These are phyloP conservation scores for Comarum palustre DNA, from an alignment of 306 rosid species.

Conservation along the genomic window DNA sequence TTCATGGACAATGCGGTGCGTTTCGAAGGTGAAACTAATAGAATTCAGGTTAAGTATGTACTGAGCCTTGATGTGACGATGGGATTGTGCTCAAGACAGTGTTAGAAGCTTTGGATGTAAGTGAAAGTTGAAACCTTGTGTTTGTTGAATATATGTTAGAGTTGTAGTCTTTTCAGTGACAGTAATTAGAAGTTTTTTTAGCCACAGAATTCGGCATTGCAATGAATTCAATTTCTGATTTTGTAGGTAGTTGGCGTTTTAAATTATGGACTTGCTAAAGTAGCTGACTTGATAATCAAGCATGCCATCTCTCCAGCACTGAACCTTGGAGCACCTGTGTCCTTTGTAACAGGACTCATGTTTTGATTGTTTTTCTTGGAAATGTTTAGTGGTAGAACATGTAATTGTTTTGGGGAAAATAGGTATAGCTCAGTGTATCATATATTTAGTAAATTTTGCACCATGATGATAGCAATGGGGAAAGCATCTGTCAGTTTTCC, in stretches of 20 bases:
- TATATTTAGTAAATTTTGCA: neutral
- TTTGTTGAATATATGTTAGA: neutral
- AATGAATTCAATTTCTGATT: slow-evolving; percentile 10
- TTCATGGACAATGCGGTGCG: slow-evolving; percentile 70
- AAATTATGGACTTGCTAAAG: slow-evolving; percentile 85
- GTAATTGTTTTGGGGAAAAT: neutral
- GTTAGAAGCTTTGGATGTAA: slow-evolving; percentile 85
- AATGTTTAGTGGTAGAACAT: neutral
- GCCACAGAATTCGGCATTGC: neutral
- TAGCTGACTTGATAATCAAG: slow-evolving; percentile 83
- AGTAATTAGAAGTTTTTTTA: neutral
- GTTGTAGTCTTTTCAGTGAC: neutral
- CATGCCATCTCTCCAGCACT: slow-evolving; percentile 54
- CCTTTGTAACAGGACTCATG: slow-evolving; percentile 40
- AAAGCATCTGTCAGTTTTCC: neutral
- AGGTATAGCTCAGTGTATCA: neutral
- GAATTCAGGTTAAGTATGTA: slow-evolving; percentile 50
- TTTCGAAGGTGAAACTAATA: slow-evolving; percentile 54
- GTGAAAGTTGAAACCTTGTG: slow-evolving; percentile 27
- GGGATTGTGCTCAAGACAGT: slow-evolving; percentile 58
- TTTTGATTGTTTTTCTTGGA: neutral
- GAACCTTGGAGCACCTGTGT: slow-evolving; percentile 41
- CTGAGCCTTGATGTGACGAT: slow-evolving; percentile 36
- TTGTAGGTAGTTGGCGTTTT: slow-evolving; percentile 71
- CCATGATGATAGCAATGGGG: neutral